Evolutionary conservation across 345 rosid genomes (phyloP).

Genomic region (Ceriops tagal): DNA sequence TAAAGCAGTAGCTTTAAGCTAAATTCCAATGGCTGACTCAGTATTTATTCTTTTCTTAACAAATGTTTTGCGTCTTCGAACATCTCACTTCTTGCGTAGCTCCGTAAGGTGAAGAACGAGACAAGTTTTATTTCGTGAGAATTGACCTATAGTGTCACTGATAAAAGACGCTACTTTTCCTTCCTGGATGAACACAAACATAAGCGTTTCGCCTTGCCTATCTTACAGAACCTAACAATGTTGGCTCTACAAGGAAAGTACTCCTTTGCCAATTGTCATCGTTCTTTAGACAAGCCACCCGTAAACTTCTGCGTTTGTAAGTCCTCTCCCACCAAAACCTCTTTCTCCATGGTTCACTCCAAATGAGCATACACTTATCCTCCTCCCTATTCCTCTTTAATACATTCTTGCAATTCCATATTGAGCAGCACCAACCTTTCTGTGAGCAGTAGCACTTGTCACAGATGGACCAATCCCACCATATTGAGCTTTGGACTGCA

Average conservation of each 20-base stretch:
- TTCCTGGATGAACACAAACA: conserved; percentile 7
- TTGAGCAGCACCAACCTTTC: conserved; percentile 77
- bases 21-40: no score
- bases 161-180: not conserved
- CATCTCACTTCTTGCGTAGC: no score
- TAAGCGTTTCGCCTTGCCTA: conserved; percentile 4
- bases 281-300: conserved; percentile 10
- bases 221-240: not conserved
- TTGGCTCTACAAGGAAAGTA: no score
- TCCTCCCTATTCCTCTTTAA: conserved; percentile 21
- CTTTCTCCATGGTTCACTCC: not conserved
- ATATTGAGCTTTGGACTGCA: conserved; percentile 56
- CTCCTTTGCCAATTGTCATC: no score
- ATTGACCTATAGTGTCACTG: not conserved
- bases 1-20: no score
- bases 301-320: not conserved
- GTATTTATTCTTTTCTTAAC: no score
- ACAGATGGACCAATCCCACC: conserved; percentile 55
- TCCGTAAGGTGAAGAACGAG: no score
- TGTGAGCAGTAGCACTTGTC: conserved; percentile 39
- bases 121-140: not conserved
- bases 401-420: conserved; percentile 72
- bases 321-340: not conserved
- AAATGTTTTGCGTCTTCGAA: no score
- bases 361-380: not conserved